Evolutionary conservation across 2,329 filamentous ascomycete species (phyloP), one percentile per base, ranked within the genome.

Genomic region (Colletotrichum sp.): DNA sequence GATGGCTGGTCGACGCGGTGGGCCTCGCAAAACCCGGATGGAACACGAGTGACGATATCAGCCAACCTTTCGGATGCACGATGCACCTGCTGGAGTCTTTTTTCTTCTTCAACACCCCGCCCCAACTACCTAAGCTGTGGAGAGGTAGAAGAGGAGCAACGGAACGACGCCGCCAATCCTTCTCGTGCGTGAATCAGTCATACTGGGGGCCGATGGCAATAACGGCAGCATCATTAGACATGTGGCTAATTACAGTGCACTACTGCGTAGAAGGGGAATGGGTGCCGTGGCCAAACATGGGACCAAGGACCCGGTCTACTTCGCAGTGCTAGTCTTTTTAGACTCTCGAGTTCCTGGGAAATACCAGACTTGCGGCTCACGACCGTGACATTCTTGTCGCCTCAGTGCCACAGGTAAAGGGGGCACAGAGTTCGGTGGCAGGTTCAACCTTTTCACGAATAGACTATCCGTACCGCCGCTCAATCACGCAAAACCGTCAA

Each of bases 1-100:
- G 72, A 66, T 71, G 52, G 68, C 72, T 30, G 68, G 72, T 75
- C 60, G 68, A 66, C 68, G 60, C 13, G 62, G 72, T 75, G 72
- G 72, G 52, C 72, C 68, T 71, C 22, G 68, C 60, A 48, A 68
- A 68, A 75, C 39, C 57, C 44, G 30, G 55, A 64, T 75, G 69
- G 73, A 73, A 73, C 74, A 69, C 59, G 44, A 68, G 59, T 76
- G 74, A 76, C 70, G 59, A 76, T 68, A 59, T 68, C 65, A 65
- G 64, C 24, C 67, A 26, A 75, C 64, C 44, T 52, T 52, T 52
- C 34, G 22, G 59, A 68, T 60, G 59, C 62, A 52, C 59, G 52
- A 71, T 52, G 12, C 44, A 52, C 44, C 44, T 52, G 15, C 22
- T 13, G 44, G 15, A 18, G 67, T 66, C 63, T 64, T 57, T 57